Evolutionary conservation across 2,329 filamentous ascomycete genomes (phyloP).

Genomic region (Calonectria fujianensis): DNA sequence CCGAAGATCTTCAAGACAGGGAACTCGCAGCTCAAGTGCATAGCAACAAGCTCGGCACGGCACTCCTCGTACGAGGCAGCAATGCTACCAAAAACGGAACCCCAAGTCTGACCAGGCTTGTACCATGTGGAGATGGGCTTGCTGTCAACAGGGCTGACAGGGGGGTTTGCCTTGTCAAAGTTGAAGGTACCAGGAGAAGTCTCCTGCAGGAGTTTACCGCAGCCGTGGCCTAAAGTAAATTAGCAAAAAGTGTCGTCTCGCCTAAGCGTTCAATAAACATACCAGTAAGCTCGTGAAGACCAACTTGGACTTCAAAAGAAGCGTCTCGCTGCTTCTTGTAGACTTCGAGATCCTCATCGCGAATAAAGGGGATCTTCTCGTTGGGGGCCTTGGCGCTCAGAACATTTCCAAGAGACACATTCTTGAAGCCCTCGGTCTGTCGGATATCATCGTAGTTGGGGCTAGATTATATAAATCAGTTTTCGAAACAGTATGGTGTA

Average conservation of each 20-base stretch:
- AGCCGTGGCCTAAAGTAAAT: slow-evolving; percentile 81
- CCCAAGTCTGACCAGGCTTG: slow-evolving; percentile 96
- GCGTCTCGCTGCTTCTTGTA: slow-evolving; percentile 90
- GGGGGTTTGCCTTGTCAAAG: slow-evolving; percentile 89
- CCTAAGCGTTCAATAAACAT: slow-evolving; percentile 33
- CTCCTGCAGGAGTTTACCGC: slow-evolving; percentile 94
- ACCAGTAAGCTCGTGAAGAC: slow-evolving; percentile 88
- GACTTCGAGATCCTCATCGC: slow-evolving; percentile 83
- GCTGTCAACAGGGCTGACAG: slow-evolving; percentile 85
- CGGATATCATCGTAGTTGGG: slow-evolving; percentile 86
- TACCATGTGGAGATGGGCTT: slow-evolving; percentile 90
- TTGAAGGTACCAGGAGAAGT: slow-evolving; percentile 88
- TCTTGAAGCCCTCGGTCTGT: slow-evolving; percentile 92
- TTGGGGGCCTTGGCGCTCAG: slow-evolving; percentile 92
- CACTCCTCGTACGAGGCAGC: slow-evolving; percentile 96
- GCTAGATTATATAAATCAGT: slow-evolving; percentile 51
- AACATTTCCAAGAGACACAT: slow-evolving; percentile 94
- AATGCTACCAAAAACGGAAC: slow-evolving; percentile 90
- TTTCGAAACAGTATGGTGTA: background rate
- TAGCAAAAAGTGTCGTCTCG: slow-evolving; percentile 31
- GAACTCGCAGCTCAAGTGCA: slow-evolving; percentile 93
- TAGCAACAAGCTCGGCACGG: slow-evolving; percentile 93
- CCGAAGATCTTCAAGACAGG: slow-evolving; percentile 92
- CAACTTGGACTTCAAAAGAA: slow-evolving; percentile 96
- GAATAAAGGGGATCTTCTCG: slow-evolving; percentile 94